Percentiles rank a stretch among this genome's conserved stretches.
Evolutionary conservation across 495 filamentous ascomycete genomes (phyloP).

Genomic region (Daldinia childiae): DNA sequence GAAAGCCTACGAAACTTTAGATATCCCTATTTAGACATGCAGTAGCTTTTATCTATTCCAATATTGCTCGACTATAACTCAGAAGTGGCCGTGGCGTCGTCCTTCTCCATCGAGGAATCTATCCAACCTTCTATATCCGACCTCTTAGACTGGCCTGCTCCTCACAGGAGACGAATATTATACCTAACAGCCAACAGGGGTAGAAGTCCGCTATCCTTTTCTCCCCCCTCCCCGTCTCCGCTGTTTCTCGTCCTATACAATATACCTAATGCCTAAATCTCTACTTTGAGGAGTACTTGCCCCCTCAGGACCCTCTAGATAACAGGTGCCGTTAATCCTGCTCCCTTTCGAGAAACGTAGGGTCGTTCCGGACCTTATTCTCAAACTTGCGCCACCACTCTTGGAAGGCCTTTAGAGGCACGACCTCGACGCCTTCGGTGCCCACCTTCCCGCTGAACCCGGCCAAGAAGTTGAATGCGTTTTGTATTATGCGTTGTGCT

Average conservation of each 20-base stretch:
- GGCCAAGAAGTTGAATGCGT: slow-evolving; percentile 96
- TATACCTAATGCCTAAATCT: neutral
- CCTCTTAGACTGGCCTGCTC: neutral
- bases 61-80: neutral
- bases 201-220: neutral
- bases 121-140: neutral
- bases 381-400: slow-evolving; percentile 99
- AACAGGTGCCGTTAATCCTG: slow-evolving; percentile 55
- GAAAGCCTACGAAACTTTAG: neutral
- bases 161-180: neutral
- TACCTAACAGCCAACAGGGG: neutral
- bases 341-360: slow-evolving; percentile 86
- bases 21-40: neutral
- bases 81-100: neutral
- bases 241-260: neutral
- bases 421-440: slow-evolving; percentile 73
- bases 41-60: neutral
- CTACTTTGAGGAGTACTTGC: neutral
- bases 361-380: slow-evolving; percentile 83
- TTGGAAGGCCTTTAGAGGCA: slow-evolving; percentile 88
- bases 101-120: neutral
- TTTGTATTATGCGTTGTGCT: slow-evolving; percentile 91
- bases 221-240: neutral
- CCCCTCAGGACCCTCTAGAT: too few species aligned
- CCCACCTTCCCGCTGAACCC: slow-evolving; percentile 74